Base-by-base conservation (phyloP, 306 rosid species). In the Vicia sativa region DNA sequence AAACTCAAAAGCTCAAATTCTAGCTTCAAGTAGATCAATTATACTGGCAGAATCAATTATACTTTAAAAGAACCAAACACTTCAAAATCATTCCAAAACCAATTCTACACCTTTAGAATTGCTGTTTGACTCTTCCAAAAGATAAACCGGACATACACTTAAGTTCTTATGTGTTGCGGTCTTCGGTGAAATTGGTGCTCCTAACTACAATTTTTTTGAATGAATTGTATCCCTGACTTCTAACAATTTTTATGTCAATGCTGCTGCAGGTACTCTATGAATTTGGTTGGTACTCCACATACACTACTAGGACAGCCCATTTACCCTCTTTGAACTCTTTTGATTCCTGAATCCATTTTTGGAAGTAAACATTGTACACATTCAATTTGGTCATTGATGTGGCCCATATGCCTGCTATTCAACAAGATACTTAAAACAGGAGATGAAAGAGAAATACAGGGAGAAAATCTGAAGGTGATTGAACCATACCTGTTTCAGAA, bases 371-470 rank as follows among this genome's bases (percentile, higher is more conserved):
- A 5, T 50, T 53, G 54, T 70, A 9, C 45, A 13, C 48, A 34
- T 64, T 34, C 58, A 73, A 77, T 77, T 76, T 62, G 75, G 67
- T 74, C 74, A 65, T 73, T 82, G 74, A 93, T 93, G 99, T 86
- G 97, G 97, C 96, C 97, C 68, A 77, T 89, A 62, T 87, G 63
- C 69, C n/a, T 87, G 65, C 74, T 88, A 71, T 79, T 85, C 78
- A 90, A 79, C 79, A 93, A 93, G 78, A 77, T 72, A 79, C 83
- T 85, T 52, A 84, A 79, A 68, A 13, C 80, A 4, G 85, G 83
- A 62, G 90, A 81, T 56, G 87, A 75, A 65, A 73, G 68, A 70
- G 85, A 67, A 70, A 53, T 81, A 26, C 81, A 76, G 38, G 78
- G 67, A 25, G 81, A 83, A 54, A 37, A 70, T 70, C 81, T 86